These are phyloP conservation scores for Pyrus communis DNA, from an alignment of 306 rosid genomes.

Conservation along the genomic window DNA sequence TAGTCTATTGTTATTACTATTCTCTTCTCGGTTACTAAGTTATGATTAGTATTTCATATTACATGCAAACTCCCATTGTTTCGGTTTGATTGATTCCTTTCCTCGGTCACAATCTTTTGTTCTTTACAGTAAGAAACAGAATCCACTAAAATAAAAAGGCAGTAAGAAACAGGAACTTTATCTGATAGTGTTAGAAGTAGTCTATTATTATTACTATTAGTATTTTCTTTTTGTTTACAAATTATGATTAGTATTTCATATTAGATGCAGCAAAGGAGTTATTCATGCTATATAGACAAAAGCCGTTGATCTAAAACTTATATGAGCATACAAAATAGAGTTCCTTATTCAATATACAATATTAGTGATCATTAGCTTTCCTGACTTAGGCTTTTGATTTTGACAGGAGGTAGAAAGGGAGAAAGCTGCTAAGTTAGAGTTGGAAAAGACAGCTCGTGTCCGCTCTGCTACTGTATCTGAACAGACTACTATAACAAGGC, in stretches of 20 bases:
- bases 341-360: neutral
- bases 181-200: neutral
- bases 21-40: too few species aligned
- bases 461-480: constrained; percentile 46
- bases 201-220: neutral
- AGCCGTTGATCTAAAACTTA: neutral
- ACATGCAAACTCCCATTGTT: neutral
- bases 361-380: constrained; percentile 8
- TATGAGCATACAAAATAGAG: constrained; percentile 1
- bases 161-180: neutral
- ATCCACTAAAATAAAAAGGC: neutral
- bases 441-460: constrained; percentile 64
- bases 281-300: neutral
- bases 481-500: constrained; percentile 46
- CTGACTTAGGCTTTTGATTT: constrained; percentile 24
- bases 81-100: neutral
- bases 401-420: constrained; percentile 86
- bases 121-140: neutral
- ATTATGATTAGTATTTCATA: neutral
- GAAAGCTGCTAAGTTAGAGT: constrained; percentile 78
- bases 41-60: neutral
- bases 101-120: neutral
- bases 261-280: neutral
- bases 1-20: neutral
- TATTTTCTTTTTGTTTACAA: too few species aligned